These are phyloP conservation scores for Ceratobasidium sp. DNA, from an alignment of 1,284 basidiomycete species.

Conservation along the genomic window DNA sequence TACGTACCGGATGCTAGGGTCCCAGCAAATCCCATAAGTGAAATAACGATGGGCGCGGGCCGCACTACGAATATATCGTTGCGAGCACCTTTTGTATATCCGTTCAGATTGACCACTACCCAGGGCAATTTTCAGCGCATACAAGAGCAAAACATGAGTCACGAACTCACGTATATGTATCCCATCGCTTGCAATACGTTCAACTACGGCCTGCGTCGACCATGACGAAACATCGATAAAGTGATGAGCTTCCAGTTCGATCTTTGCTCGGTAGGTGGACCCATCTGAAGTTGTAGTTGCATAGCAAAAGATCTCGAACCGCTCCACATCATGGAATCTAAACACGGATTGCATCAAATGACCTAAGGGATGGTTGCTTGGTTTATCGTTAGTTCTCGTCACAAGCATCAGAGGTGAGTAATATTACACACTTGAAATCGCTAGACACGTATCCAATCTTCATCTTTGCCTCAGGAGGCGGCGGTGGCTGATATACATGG, in stretches of 20 bases:
- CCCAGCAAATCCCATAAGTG: slow-evolving; percentile 69
- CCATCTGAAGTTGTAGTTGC: slow-evolving; percentile 66
- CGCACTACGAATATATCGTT: slow-evolving; percentile 72
- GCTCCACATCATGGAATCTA: slow-evolving; percentile 60
- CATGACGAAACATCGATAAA: slow-evolving; percentile 65
- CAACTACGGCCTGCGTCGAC: slow-evolving; percentile 58
- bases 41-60: slow-evolving; percentile 68
- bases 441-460: slow-evolving; percentile 70
- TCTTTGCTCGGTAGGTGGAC: slow-evolving; percentile 63
- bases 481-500: slow-evolving; percentile 64
- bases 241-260: slow-evolving; percentile 61
- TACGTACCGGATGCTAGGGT: slow-evolving; percentile 61
- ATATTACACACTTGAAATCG: slow-evolving; percentile 61
- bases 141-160: slow-evolving; percentile 41
- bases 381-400: slow-evolving; percentile 24
- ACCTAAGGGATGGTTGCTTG: slow-evolving; percentile 68
- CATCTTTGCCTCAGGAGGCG: slow-evolving; percentile 60
- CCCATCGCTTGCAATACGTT: slow-evolving; percentile 61
- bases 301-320: slow-evolving; percentile 65
- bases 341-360: slow-evolving; percentile 73
- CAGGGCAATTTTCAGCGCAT: background rate
- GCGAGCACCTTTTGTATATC: slow-evolving; percentile 72
- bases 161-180: slow-evolving; percentile 63
- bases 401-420: background rate
- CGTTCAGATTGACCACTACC: slow-evolving; percentile 65